Conservation (phyloP, 1,284 basidiomycete genomes). For the Tilletia setariae region DNA sequence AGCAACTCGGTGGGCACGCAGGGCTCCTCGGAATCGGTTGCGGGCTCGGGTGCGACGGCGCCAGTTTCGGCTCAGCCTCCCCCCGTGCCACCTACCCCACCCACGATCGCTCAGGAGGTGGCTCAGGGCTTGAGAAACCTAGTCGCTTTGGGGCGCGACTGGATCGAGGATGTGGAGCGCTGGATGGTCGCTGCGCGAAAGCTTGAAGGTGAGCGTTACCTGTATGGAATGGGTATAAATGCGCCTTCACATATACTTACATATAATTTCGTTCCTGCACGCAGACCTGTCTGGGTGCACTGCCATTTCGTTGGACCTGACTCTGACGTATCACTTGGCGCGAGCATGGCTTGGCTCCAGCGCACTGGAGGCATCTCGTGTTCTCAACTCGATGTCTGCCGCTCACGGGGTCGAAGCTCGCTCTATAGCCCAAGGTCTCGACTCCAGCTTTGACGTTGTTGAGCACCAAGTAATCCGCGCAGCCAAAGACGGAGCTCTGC, state of each 20-base stretch:
- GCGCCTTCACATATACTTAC: no score
- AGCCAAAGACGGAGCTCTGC: constrained; percentile 35
- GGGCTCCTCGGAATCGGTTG: no score
- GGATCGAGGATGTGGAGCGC: constrained; percentile 19
- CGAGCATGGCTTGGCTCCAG: constrained; percentile 24
- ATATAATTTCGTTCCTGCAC: no score
- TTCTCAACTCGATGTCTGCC: background rate
- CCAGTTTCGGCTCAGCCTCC: no score
- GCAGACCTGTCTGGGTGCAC: constrained; percentile 22
- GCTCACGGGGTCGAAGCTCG: background rate
- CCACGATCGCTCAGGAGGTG: constrained; percentile 1
- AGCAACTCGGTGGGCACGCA: no score
- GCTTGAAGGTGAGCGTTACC: constrained; percentile 21
- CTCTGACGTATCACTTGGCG: constrained; percentile 20
- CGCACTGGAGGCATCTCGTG: constrained; percentile 17
- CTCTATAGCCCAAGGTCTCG: constrained; percentile 1
- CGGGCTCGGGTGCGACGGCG: no score
- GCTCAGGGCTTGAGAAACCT: background rate
- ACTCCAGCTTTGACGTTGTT: constrained; percentile 9
- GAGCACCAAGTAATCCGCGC: constrained; percentile 19
- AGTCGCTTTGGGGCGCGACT: constrained; percentile 9
- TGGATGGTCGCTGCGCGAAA: constrained; percentile 18
- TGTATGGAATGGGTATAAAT: background rate
- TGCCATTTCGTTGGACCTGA: constrained; percentile 22
- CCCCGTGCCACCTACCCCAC: background rate